Base-by-base conservation (phyloP, 306 rosid species). In the Macrotyloma uniflorum region DNA sequence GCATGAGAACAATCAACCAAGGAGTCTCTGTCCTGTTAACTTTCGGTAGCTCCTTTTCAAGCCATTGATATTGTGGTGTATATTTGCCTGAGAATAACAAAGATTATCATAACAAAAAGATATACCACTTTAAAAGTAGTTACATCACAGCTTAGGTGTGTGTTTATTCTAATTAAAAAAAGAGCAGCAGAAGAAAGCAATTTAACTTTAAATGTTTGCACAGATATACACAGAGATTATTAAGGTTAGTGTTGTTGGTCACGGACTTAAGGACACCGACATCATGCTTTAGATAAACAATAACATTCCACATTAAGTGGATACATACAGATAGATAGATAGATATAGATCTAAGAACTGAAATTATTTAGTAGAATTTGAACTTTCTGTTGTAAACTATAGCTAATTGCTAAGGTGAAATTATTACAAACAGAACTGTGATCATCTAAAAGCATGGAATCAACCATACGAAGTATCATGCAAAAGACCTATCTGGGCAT, bases 11-110 rank as follows among this genome's bases (percentile, higher is more conserved):
- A 74, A 95, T 89, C 79, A 95, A 89, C 98, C 97, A 89, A 0
- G 98, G 93, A 28, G 98, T 95, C 81, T 88, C 89, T 20, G 85
- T 84, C 70, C 95, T 87, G 91, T 95, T 88, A 59, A 92, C 98
- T 74, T 78, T 87, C 0, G 85, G 88, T 50, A 95, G 85, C 82
- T 95, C 97, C 11, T 86, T 14, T 65, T 83, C 79, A 16, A 92
- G 92, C 98, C 98, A 95, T 81, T 63, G 78, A 82, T 83, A 87
- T 57, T 91, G 98, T 19, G 98, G 98, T 46, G 97, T 89, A 80
- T 90, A 92, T 78, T 87, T 95, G 62, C 96, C 98, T 92, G 61
- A 61, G 40, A 62, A 70, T 50, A 58, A 14, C 14, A 6, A 70
- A 40, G 42, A 65, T 33, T 36, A 30, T 63, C 47, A 71, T 33